These are phyloP conservation scores for Zymoseptoria pseudotritici DNA, from an alignment of 2,329 filamentous ascomycete species.

Conservation along the genomic window DNA sequence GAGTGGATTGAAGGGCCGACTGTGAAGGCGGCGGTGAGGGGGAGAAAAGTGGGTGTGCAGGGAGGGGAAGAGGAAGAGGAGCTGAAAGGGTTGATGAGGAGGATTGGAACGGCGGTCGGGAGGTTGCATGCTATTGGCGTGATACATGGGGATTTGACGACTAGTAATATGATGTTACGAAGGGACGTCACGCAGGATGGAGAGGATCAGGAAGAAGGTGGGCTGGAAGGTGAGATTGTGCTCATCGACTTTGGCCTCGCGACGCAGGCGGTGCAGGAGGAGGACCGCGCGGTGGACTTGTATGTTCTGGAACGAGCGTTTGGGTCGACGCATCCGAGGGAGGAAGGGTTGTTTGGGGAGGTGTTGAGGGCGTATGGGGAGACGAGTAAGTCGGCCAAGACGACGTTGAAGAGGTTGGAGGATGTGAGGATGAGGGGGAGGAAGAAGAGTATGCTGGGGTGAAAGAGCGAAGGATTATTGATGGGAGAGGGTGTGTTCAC, in stretches of 20 bases:
- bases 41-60: constrained; percentile 18
- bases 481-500: background rate
- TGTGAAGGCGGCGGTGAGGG: constrained; percentile 58
- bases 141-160: constrained; percentile 92
- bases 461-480: constrained; percentile 20
- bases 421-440: constrained; percentile 89
- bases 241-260: constrained; percentile 94
- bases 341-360: constrained; percentile 74
- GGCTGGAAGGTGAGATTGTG: constrained; percentile 65
- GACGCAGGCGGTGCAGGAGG: constrained; percentile 70
- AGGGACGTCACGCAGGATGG: constrained; percentile 12
- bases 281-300: constrained; percentile 90
- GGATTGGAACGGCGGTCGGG: constrained; percentile 29
- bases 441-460: constrained; percentile 96
- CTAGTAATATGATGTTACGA: constrained; percentile 87
- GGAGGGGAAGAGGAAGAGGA: constrained; percentile 19
- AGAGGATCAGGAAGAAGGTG: constrained; percentile 6
- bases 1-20: constrained; percentile 75
- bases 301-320: constrained; percentile 95
- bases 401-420: constrained; percentile 74
- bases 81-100: constrained; percentile 26
- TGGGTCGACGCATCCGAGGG: constrained; percentile 84
- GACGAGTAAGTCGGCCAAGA: constrained; percentile 65
- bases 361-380: constrained; percentile 67
- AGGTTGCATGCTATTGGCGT: constrained; percentile 73